Evolutionary conservation across 1,284 basidiomycete genomes (phyloP).

Genomic region (Fomitiporia mediterranea): DNA sequence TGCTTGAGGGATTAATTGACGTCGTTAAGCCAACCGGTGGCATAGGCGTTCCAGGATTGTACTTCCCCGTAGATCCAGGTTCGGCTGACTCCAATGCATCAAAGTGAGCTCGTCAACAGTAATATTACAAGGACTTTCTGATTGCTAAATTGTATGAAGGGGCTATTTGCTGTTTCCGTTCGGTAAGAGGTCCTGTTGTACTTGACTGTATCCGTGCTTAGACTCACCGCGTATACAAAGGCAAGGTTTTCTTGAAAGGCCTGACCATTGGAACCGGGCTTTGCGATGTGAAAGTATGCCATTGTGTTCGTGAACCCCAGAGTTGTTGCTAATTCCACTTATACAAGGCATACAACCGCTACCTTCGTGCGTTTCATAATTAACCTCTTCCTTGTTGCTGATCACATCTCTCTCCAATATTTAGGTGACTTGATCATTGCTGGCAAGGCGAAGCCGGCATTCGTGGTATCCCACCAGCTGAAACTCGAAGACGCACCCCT

Average conservation of each 20-base stretch:
- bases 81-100: slow-evolving; percentile 46
- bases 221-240: slow-evolving; percentile 22
- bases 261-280: slow-evolving; percentile 47
- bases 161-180: slow-evolving; percentile 50
- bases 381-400: neutral
- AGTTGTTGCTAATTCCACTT: neutral
- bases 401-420: neutral
- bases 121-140: neutral
- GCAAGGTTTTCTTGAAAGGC: slow-evolving; percentile 50
- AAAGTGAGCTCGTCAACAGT: slow-evolving; percentile 32
- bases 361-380: slow-evolving; percentile 34
- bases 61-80: slow-evolving; percentile 48
- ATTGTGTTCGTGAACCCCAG: neutral
- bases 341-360: slow-evolving; percentile 43
- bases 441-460: slow-evolving; percentile 45
- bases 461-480: slow-evolving; percentile 48
- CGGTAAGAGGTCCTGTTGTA: slow-evolving; percentile 28
- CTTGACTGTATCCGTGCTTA: neutral
- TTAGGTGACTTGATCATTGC: slow-evolving; percentile 43
- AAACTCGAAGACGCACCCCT: slow-evolving; percentile 40
- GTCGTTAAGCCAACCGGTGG: slow-evolving; percentile 49
- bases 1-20: slow-evolving; percentile 45
- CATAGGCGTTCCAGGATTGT: slow-evolving; percentile 48
- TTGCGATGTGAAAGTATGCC: slow-evolving; percentile 47
- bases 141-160: slow-evolving; percentile 25